These are phyloP conservation scores for Chloris gayana DNA, from an alignment of 176 grass and related monocot genomes.

Conservation along the genomic window DNA sequence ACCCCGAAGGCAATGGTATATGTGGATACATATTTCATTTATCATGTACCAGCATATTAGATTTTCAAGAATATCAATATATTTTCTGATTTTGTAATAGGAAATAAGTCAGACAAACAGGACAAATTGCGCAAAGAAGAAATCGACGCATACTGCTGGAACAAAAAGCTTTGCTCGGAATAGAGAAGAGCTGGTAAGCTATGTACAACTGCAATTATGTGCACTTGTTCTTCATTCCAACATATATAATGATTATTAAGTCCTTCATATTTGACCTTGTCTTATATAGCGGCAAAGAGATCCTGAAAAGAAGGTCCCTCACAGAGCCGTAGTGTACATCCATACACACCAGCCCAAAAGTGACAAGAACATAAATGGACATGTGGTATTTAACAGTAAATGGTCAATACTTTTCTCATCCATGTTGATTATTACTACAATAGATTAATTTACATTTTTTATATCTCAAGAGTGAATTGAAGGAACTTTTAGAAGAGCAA, in stretches of 20 bases:
- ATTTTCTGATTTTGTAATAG: background rate
- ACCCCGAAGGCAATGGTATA: background rate
- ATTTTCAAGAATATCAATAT: background rate
- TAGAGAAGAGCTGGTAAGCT: background rate
- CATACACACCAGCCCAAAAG: background rate
- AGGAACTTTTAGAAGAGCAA: background rate
- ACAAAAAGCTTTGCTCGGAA: background rate
- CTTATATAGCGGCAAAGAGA: background rate
- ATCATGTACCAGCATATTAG: background rate
- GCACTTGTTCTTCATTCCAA: background rate
- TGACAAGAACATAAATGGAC: background rate
- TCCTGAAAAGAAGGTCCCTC: background rate
- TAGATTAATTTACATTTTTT: background rate
- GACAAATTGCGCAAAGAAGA: background rate
- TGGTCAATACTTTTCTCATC: background rate
- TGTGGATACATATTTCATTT: background rate
- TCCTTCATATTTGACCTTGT: background rate
- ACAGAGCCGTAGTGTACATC: background rate
- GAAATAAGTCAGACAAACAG: background rate
- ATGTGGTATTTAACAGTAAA: background rate
- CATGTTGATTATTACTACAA: background rate
- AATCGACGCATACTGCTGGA: background rate
- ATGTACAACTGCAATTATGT: background rate
- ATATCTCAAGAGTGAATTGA: background rate
- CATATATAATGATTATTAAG: background rate